A percentile compares a stretch with the other conserved stretches of the same genome.
These are phyloP conservation scores for Amanita exitialis DNA, from an alignment of 768 basidiomycete species.

Conservation along the genomic window DNA sequence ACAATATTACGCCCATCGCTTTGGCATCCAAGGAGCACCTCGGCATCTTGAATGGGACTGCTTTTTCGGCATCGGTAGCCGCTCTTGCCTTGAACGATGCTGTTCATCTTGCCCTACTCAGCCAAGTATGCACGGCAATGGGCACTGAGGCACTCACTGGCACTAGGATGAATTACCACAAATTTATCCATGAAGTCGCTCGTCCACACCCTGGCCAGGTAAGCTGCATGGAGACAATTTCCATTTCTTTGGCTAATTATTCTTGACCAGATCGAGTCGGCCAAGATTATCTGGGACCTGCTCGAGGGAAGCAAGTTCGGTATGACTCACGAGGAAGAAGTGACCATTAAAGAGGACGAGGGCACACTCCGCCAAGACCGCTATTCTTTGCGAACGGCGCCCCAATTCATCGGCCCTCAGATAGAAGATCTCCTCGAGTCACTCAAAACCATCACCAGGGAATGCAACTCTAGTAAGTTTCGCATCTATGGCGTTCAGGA, in stretches of 20 bases:
- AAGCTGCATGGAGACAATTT: background rate
- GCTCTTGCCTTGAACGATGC: constrained; percentile 67
- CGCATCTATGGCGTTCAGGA: background rate
- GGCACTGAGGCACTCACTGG: constrained; percentile 78
- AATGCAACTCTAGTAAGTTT: constrained; percentile 73
- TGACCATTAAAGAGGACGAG: constrained; percentile 60
- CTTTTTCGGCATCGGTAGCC: constrained; percentile 75
- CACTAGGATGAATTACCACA: constrained; percentile 58
- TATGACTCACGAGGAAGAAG: constrained; percentile 57
- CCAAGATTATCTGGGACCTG: constrained; percentile 56
- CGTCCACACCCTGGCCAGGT: constrained; percentile 81
- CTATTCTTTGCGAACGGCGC: constrained; percentile 62
- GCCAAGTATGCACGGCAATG: constrained; percentile 73
- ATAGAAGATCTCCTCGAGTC: constrained; percentile 69
- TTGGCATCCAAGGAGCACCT: constrained; percentile 72
- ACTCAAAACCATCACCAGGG: constrained; percentile 51
- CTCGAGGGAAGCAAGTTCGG: constrained; percentile 64
- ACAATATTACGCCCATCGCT: constrained; percentile 53
- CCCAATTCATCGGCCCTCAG: constrained; percentile 83
- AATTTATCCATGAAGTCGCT: constrained; percentile 67
- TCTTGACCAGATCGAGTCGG: constrained; percentile 48
- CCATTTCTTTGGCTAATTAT: background rate
- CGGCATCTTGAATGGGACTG: constrained; percentile 78
- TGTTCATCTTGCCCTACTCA: constrained; percentile 52
- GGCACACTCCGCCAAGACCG: constrained; percentile 76